These are phyloP conservation scores for Podospora pseudocomata DNA, from an alignment of 495 filamentous ascomycete genomes.

Conservation along the genomic window DNA sequence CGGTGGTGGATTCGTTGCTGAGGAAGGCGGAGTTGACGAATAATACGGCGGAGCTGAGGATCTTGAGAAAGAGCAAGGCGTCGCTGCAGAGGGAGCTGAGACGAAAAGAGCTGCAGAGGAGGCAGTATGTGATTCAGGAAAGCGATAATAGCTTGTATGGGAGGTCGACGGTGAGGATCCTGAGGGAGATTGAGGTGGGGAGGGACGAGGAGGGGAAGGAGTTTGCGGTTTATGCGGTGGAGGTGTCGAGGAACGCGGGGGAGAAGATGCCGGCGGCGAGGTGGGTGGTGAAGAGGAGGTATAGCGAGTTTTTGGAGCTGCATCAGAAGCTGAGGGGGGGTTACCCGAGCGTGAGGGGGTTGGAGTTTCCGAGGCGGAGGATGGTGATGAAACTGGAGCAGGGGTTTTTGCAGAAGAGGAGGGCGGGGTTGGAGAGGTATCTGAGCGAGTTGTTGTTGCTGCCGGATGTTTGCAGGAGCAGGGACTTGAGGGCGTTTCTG, in stretches of 20 bases:
- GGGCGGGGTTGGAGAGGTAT: conserved; percentile 78
- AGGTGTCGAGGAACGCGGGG: conserved; percentile 83
- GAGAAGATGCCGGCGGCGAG: conserved; percentile 83
- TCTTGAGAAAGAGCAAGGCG: conserved; percentile 88
- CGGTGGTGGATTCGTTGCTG: conserved; percentile 84
- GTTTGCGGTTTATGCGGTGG: conserved; percentile 88
- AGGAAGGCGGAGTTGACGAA: conserved; percentile 96
- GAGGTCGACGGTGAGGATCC: conserved; percentile 82
- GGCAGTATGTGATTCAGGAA: conserved; percentile 96
- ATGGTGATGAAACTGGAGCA: conserved; percentile 95
- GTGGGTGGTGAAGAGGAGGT: conserved; percentile 77
- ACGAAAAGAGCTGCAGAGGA: conserved; percentile 90
- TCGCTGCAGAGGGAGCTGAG: conserved; percentile 89
- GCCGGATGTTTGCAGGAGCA: conserved; percentile 89
- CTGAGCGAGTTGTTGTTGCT: conserved; percentile 77
- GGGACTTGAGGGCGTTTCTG: conserved; percentile 88
- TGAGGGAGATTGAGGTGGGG: conserved; percentile 77
- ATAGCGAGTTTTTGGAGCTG: conserved; percentile 95
- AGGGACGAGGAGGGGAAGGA: conserved; percentile 90
- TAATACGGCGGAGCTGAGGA: conserved; percentile 87
- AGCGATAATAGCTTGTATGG: conserved; percentile 97
- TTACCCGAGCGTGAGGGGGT: conserved; percentile 79
- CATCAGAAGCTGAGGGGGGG: conserved; percentile 80
- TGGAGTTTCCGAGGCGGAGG: conserved; percentile 88
- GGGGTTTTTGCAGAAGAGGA: conserved; percentile 89